Evolutionary conservation across 495 filamentous ascomycete genomes (phyloP), one percentile per base, ranked within the genome.

Genomic region (Penicillium crystallinum): DNA sequence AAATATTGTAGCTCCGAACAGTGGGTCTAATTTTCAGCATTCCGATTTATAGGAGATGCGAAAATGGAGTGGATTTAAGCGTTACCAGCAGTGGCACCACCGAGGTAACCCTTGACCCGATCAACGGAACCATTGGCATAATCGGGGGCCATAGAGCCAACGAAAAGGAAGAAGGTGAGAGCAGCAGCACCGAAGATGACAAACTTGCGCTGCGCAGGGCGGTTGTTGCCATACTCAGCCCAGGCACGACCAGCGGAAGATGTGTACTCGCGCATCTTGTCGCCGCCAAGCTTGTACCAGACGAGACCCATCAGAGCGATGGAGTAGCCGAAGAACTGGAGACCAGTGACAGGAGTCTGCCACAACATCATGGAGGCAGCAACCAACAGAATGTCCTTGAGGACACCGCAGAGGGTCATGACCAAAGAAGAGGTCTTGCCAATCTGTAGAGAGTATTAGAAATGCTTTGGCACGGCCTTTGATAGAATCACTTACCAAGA

Each of bases 371-470:
- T 93, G 49, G 90, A 96, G 46, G 89, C 88, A 47, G 77, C 73
- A 42, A 98, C 91, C 25, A 98, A 87, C 53, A 98, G 83, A 58
- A 98, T 92, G 77, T 98, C 93, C 80, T 98, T 98, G 65, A 97
- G 84, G 52, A 98, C 91, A 76, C 93, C 93, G 72, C 90, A 97
- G 44, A 98, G 87, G 34, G 93, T 97, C 69, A 97, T 89, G 65
- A 97, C 90, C 37, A 98, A 82, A 43, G 90, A 92, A 0, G 92
- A 97, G 19, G 93, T 98, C 77, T 90, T 92, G 73, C 93, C 93
- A 70, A 98, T 98, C 91, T 96, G 58, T 47, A 36, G 11, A 31
- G 25, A 42, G 12, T 48, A 48, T 50, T 49, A 53, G 33, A 44
- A 49, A 47, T 25, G 46, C 19, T 17, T 27, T 29, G 41, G 25